Base-by-base conservation (phyloP, 345 rosid species). In the Populus nigra region DNA sequence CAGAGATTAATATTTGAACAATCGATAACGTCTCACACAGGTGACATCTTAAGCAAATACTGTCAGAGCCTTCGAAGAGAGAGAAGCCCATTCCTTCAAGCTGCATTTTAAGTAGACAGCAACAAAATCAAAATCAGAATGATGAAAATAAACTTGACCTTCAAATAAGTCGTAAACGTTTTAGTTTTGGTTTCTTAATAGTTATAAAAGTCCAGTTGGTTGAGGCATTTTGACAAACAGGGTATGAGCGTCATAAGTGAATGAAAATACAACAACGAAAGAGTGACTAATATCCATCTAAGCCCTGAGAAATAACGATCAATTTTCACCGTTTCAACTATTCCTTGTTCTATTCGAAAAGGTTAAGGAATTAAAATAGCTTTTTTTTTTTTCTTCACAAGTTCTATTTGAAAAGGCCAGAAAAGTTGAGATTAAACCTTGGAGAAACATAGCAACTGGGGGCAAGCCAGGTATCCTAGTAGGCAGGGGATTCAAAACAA, bases 141-240 rank as follows among this genome's bases (percentile, higher is more conserved):
- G n/a, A 70, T 7, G n/a, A 10, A 59, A 36, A 76, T 7, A 33
- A 8, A 63, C 7, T 8, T 65, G 69, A 8, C 69, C 3, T 41
- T 10, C 63, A 13, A 29, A 17, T 29, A 22, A 33, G 53, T 12
- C 4, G n/a, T 16, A 7, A 36, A 10, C 63, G 63, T n/a, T 59
- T 23, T 10, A 3, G 63, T n/a, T n/a, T 57, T 8, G 63, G 63
- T n/a, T 57, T 57, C 63, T 20, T 3, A 2, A 17, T 8, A 8
- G n/a, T 22, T 27, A 16, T 43, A 20, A 25, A 43, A 5, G 18
- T 22, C 22, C 12, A 17, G 25, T 36, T 75, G 72, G 78, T n/a
- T 75, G 53, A 35, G 55, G 73, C 74, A 69, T 69, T 77, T 69
- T 65, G 17, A 61, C 79, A n/a, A 69, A 77, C 72, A 59, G 35